Evolutionary conservation across 2,329 filamentous ascomycete genomes (phyloP), one percentile per base, ranked within the genome.

Genomic region (Colletotrichum magnum): DNA sequence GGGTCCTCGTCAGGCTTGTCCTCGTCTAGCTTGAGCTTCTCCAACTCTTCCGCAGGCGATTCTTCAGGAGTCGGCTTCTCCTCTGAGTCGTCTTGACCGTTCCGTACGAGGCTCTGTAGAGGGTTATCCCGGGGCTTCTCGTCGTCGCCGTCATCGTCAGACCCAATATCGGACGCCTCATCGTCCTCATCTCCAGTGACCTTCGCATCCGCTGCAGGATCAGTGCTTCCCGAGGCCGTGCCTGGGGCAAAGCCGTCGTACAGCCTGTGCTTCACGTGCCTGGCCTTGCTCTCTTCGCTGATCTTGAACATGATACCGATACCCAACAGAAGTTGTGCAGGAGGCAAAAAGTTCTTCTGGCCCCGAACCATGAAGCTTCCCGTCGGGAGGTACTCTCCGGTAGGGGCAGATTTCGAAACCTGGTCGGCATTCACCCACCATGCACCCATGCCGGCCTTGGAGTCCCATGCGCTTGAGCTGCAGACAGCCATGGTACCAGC

Each of bases 341-440:
- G 95, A 0, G 95, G 93, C 43, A 99, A 80, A 74, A 93, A 96
- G 75, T 97, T 97, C 83, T 98, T 98, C 81, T 93, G 92, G 2
- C 95, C 95, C 45, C 89, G 88, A 56, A 98, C 86, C 79, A 91
- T 89, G 78, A 99, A 98, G 71, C 89, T 89, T 18, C 95, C 96
- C 0, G 88, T 85, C 0, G 90, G 88, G 6, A 99, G 81, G 74
- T 93, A 95, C 73, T 97, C 95, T 26, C 95, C 95, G 0, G 88
- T 90, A 1, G 90, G 86, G 0, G 92, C 91, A 41, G 90, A 93
- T 81, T 98, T 98, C 10, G 93, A 94, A 0, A 99, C 94, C 78
- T 98, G 95, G 62, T 95, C 91, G 2, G 93, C 92, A 71, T 92
- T 90, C 0, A 97, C 95, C 96, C 96, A 99, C 92, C 94, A 99